phyloP scores from a whole-genome alignment of 805 yeast genomes.

The Starmerella potacharoeniae region DNA sequence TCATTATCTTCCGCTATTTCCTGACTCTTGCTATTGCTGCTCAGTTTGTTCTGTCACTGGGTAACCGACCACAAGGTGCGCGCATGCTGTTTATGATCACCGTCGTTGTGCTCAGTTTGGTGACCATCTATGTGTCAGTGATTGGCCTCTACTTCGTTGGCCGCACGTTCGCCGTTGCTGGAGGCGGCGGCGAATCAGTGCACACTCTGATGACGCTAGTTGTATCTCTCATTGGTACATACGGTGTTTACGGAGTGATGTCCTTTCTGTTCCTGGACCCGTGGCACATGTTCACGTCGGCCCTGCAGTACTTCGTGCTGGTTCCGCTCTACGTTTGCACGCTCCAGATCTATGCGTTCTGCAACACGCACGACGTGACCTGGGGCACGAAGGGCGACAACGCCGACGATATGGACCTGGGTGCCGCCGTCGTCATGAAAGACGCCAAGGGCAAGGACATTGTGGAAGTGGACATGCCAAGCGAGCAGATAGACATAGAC shows the following conservation, averaged over 20 bases:
- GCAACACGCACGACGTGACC: conserved; percentile 95
- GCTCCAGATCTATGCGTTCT: conserved; percentile 88
- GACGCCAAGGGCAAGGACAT: conserved; percentile 69
- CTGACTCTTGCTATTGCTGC: conserved; percentile 73
- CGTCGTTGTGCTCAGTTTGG: conserved; percentile 59
- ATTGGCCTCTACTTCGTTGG: conserved; percentile 76
- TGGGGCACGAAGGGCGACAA: conserved; percentile 99
- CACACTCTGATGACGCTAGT: conserved; percentile 50
- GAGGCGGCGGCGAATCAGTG: conserved; percentile 30
- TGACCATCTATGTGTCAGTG: conserved; percentile 69
- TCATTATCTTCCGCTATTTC: conserved; percentile 75
- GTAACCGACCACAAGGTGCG: conserved; percentile 96
- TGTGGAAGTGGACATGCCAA: conserved; percentile 64
- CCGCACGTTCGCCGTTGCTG: conserved; percentile 36
- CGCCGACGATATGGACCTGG: conserved; percentile 53
- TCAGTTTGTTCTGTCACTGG: conserved; percentile 88
- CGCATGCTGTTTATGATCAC: conserved; percentile 61
- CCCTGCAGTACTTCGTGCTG: conserved; percentile 76
- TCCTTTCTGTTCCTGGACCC: conserved; percentile 84
- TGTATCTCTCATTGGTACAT: conserved; percentile 77
- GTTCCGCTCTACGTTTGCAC: conserved; percentile 88
- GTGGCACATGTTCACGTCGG: conserved; percentile 87
- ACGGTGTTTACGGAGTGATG: conserved; percentile 75
- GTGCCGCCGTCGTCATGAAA: conserved; percentile 72
- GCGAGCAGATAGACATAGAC: conserved; percentile 65